These are phyloP conservation scores for Zygosaccharomyces pseudobailii DNA, from an alignment of 1,139 yeast species.

Conservation along the genomic window DNA sequence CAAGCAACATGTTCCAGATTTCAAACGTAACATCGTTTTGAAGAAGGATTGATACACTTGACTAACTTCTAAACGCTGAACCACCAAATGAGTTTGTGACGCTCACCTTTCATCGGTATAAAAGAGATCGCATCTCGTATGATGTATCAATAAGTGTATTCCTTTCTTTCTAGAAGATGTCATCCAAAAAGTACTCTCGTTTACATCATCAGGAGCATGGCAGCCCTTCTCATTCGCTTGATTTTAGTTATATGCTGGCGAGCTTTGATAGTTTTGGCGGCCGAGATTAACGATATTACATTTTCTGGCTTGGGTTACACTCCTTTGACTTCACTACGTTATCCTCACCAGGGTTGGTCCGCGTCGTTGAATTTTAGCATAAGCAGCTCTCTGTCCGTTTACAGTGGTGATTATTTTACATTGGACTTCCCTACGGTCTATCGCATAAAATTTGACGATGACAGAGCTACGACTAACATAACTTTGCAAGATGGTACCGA, in stretches of 20 bases:
- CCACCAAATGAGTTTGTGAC: neutral
- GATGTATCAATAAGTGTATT: neutral
- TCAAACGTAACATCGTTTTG: neutral
- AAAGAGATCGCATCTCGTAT: neutral
- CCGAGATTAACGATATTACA: constrained; percentile 13
- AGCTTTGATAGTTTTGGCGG: constrained; percentile 15
- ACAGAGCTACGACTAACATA: constrained; percentile 14
- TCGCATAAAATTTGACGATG: constrained; percentile 32
- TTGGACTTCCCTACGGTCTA: constrained; percentile 32
- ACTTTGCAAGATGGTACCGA: constrained; percentile 24
- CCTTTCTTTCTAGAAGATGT: neutral
- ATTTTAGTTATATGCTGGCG: constrained; percentile 1
- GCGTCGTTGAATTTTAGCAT: constrained; percentile 30
- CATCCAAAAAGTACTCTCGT: neutral
- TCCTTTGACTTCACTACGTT: constrained; percentile 18
- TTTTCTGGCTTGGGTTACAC: constrained; percentile 22
- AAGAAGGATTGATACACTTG: neutral
- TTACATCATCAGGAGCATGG: neutral
- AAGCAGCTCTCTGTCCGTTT: constrained; percentile 13
- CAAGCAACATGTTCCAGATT: neutral
- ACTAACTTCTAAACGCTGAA: neutral
- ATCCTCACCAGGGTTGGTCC: constrained; percentile 35
- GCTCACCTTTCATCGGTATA: neutral
- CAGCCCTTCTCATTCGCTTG: constrained; percentile 8
- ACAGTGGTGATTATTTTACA: constrained; percentile 28